A percentile compares a stretch with the other conserved stretches of the same genome.
phyloP scores from a whole-genome alignment of 176 grass and related monocot genomes.

The Tuctoria greenei region DNA sequence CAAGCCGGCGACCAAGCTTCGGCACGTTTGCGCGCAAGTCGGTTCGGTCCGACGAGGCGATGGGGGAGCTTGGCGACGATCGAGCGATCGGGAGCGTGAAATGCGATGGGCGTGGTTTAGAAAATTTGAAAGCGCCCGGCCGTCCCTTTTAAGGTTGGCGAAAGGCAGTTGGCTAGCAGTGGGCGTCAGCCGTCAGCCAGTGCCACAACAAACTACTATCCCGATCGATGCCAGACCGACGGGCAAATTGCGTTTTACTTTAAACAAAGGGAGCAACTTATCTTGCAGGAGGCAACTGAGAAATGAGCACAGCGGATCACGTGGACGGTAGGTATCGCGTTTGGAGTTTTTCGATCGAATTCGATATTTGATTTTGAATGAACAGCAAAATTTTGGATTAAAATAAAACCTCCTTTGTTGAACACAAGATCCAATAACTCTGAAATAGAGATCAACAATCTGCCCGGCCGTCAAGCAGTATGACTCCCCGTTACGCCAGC shows the following conservation, averaged over 20 bases:
- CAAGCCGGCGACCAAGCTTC: slow-evolving; percentile 20
- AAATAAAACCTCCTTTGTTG: neutral
- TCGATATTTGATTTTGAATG: neutral
- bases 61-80: neutral
- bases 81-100: slow-evolving; percentile 20
- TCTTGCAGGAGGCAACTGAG: neutral
- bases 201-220: neutral
- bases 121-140: slow-evolving; percentile 36
- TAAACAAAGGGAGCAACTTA: neutral
- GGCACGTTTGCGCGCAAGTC: neutral
- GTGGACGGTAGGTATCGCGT: neutral
- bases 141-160: slow-evolving; percentile 43
- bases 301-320: neutral
- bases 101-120: neutral
- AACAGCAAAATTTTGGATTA: no score
- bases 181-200: slow-evolving; percentile 20
- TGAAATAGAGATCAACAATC: no score
- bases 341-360: neutral
- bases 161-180: neutral
- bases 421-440: neutral
- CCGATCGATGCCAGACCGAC: neutral
- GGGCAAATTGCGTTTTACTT: neutral
- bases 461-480: neutral
- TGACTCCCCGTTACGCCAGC: neutral
- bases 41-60: neutral